Evolutionary conservation across 1,284 basidiomycete genomes (phyloP).

Genomic region (Ganoderma meredithae): DNA sequence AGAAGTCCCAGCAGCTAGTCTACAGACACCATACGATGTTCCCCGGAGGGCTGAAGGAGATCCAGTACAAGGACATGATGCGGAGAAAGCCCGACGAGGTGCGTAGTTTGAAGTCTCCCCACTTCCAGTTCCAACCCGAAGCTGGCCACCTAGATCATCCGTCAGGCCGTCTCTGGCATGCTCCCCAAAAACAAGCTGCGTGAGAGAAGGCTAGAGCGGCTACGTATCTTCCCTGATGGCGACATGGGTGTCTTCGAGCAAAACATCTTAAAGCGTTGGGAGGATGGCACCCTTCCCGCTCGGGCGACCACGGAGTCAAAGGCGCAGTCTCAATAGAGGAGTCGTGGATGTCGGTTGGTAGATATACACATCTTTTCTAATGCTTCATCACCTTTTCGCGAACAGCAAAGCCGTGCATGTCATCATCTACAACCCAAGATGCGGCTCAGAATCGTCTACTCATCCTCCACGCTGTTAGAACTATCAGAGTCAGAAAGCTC

Average conservation of each 20-base stretch:
- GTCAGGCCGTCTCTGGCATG: slow-evolving; percentile 96
- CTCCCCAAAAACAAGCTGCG: slow-evolving; percentile 95
- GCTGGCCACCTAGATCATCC: slow-evolving; percentile 75
- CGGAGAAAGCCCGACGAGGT: slow-evolving; percentile 92
- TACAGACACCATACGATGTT: slow-evolving; percentile 94
- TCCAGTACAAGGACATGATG: slow-evolving; percentile 85
- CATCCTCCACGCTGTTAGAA: slow-evolving; percentile 16
- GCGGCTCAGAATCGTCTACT: slow-evolving; percentile 6
- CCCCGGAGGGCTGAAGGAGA: slow-evolving; percentile 94
- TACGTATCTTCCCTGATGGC: slow-evolving; percentile 85
- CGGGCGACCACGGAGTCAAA: slow-evolving; percentile 5
- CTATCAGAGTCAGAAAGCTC: neutral
- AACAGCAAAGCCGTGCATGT: neutral
- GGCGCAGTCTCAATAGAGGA: slow-evolving; percentile 11
- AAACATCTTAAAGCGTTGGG: slow-evolving; percentile 79
- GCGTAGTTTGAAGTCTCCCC: slow-evolving; percentile 41
- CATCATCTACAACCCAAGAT: neutral
- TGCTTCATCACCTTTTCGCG: slow-evolving; percentile 7
- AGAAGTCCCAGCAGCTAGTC: slow-evolving; percentile 87
- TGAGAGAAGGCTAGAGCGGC: slow-evolving; percentile 82
- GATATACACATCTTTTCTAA: slow-evolving; percentile 24
- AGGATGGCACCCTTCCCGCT: slow-evolving; percentile 68
- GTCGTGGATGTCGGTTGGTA: slow-evolving; percentile 13
- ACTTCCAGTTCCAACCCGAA: slow-evolving; percentile 5
- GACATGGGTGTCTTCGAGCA: slow-evolving; percentile 73